Conservation (phyloP, 2,329 filamentous ascomycete genomes). For the Claviceps quebecensis region DNA sequence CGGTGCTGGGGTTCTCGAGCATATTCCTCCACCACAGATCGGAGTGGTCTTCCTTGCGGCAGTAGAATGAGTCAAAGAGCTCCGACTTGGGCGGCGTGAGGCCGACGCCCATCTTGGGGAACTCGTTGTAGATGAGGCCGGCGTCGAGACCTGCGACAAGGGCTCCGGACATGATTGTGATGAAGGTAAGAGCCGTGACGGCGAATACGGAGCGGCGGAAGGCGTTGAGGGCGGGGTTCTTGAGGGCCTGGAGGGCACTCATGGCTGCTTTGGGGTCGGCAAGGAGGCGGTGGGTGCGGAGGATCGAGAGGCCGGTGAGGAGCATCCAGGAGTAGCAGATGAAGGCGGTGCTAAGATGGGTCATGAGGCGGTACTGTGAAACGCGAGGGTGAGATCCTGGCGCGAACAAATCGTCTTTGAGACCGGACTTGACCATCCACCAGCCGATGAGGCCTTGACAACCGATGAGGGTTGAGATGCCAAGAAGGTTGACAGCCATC, state of each 20-base stretch:
- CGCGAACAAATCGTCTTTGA: slow-evolving; percentile 91
- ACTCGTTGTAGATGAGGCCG: slow-evolving; percentile 97
- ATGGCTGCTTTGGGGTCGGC: slow-evolving; percentile 49
- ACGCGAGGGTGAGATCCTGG: slow-evolving; percentile 84
- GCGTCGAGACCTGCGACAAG: slow-evolving; percentile 92
- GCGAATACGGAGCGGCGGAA: slow-evolving; percentile 63
- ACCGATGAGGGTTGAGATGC: slow-evolving; percentile 79
- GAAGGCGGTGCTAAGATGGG: slow-evolving; percentile 84
- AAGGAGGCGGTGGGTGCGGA: slow-evolving; percentile 63
- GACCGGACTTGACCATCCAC: slow-evolving; percentile 98
- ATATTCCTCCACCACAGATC: slow-evolving; percentile 97
- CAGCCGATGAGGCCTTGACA: slow-evolving; percentile 93
- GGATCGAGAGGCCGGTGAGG: slow-evolving; percentile 69
- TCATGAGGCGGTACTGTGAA: slow-evolving; percentile 81
- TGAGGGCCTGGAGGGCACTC: slow-evolving; percentile 46
- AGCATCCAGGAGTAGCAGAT: slow-evolving; percentile 91
- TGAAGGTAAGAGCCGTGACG: slow-evolving; percentile 65
- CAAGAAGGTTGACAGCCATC: slow-evolving; percentile 65
- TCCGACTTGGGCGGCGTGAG: slow-evolving; percentile 69
- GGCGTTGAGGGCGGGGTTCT: slow-evolving; percentile 50
- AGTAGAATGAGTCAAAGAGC: slow-evolving; percentile 77
- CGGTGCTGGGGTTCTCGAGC: slow-evolving; percentile 89
- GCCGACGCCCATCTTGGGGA: slow-evolving; percentile 84
- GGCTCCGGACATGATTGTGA: slow-evolving; percentile 83
- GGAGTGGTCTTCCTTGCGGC: slow-evolving; percentile 57